Percentiles rank a stretch among this genome's conserved stretches.
Conservation (phyloP, 2,329 filamentous ascomycete species). For the Fusarium sulawesiense region DNA sequence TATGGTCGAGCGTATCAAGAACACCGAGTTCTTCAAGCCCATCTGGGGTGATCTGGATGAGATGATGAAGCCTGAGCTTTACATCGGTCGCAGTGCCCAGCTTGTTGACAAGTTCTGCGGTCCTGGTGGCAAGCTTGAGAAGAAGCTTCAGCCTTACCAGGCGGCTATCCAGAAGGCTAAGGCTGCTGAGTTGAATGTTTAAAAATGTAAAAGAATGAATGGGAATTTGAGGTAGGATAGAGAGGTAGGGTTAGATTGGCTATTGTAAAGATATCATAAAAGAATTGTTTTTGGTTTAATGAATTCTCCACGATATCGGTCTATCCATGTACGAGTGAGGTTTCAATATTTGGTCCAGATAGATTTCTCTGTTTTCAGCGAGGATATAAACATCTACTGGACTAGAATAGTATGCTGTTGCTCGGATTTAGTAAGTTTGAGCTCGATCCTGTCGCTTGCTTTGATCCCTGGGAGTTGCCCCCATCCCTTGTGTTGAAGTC, state of each 20-base stretch:
- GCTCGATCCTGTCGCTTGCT: no score
- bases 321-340: no score
- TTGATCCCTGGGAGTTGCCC: no score
- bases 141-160: conserved; percentile 31
- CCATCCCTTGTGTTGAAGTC: no score
- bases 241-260: neutral
- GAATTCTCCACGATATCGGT: no score
- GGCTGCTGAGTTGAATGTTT: conserved; percentile 29
- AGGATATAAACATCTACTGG: no score
- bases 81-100: conserved; percentile 28
- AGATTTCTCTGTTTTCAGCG: no score
- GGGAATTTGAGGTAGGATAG: neutral
- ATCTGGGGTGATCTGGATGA: conserved; percentile 36
- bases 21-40: conserved; percentile 37
- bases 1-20: conserved; percentile 33
- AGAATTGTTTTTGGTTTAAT: neutral
- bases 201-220: neutral
- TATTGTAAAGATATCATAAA: neutral
- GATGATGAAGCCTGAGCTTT: conserved; percentile 30
- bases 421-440: no score
- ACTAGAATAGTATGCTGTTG: no score
- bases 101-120: conserved; percentile 34
- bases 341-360: no score
- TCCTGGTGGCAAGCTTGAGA: conserved; percentile 17
- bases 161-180: conserved; percentile 19